Base-by-base conservation (phyloP, 148 eudicot species). In the Camellia japonica region DNA sequence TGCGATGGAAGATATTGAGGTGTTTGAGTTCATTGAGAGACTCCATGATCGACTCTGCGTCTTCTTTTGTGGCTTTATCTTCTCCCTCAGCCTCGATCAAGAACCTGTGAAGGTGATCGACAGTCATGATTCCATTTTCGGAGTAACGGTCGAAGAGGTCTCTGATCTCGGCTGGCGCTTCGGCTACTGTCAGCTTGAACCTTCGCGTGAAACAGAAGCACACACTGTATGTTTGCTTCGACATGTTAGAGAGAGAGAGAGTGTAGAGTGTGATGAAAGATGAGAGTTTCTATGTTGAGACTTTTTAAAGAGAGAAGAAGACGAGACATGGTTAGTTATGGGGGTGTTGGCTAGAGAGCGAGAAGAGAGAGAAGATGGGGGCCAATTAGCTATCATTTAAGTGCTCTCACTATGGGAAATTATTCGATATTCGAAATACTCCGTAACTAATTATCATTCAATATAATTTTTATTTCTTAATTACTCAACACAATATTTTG, bases 11-110 rank as follows among this genome's bases (percentile, higher is more conserved):
- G 9, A 85, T 47, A 30, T 46, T 61, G 18, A 74, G 80, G 75
- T 83, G 86, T 60, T 81, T 83, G 72, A 82, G 67, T 18, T 80
- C 30, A 5, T 81, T 83, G 72, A 82, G 67, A 38, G 81, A 18
- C 9, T 83, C 86, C 82, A 81, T 68, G 2, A 67, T 4, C 6
- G 54, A 54, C 64, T 83, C 82, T 3, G 88, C 82, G 42, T 70
- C 84, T 18, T 79, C 85, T 12, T 10, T 30, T 68, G 85, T 86
- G 51, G 78, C 66, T 10, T 74, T 73, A 47, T 80, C 76, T 66
- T 82, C 85, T 43, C 86, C 88, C 51, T 86, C 86, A 2, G 79
- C 84, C 52, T 83, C 86, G n/a, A 13, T 15, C 80, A 86, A 63
- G 82, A 86, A 86, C 74, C 58, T 59, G 75, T 70, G 84, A 2